Percentiles rank a stretch among this genome's conserved stretches.
phyloP scores from a whole-genome alignment of 2,329 filamentous ascomycete genomes.

The Colletotrichum spaethianum region DNA sequence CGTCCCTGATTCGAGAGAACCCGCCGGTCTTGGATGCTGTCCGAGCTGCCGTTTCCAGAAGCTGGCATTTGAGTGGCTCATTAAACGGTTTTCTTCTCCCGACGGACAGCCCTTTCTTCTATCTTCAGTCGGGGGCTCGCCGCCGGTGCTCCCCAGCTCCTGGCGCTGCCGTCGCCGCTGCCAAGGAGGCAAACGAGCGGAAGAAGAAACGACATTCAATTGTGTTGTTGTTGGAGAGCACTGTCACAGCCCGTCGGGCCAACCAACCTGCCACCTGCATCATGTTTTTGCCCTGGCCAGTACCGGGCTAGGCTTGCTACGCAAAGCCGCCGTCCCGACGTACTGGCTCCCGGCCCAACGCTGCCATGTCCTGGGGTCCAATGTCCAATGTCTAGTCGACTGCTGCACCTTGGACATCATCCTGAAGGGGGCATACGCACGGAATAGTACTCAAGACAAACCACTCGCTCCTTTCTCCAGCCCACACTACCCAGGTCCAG shows the following conservation, averaged over 20 bases:
- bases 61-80: neutral
- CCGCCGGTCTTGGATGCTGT: neutral
- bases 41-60: conserved; percentile 19
- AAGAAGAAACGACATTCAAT: conserved; percentile 20
- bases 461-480: neutral
- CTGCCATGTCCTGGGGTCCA: conserved; percentile 25
- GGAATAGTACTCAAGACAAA: neutral
- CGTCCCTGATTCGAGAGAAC: conserved; percentile 6
- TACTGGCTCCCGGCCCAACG: conserved; percentile 40
- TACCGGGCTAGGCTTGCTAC: conserved; percentile 37
- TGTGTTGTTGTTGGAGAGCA: neutral
- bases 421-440: conserved; percentile 5
- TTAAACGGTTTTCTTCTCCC: conserved; percentile 1
- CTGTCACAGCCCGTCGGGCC: conserved; percentile 21
- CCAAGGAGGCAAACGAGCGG: conserved; percentile 23
- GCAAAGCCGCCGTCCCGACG: conserved; percentile 37
- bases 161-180: conserved; percentile 18
- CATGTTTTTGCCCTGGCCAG: conserved; percentile 24
- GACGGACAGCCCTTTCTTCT: conserved; percentile 6
- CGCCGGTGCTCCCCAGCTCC: conserved; percentile 24
- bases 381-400: conserved; percentile 11
- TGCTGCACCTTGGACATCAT: conserved; percentile 13
- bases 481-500: neutral
- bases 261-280: conserved; percentile 25
- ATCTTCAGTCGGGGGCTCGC: conserved; percentile 8